phyloP scores from a whole-genome alignment of 768 basidiomycete genomes.

The Hypholoma fasciculare region DNA sequence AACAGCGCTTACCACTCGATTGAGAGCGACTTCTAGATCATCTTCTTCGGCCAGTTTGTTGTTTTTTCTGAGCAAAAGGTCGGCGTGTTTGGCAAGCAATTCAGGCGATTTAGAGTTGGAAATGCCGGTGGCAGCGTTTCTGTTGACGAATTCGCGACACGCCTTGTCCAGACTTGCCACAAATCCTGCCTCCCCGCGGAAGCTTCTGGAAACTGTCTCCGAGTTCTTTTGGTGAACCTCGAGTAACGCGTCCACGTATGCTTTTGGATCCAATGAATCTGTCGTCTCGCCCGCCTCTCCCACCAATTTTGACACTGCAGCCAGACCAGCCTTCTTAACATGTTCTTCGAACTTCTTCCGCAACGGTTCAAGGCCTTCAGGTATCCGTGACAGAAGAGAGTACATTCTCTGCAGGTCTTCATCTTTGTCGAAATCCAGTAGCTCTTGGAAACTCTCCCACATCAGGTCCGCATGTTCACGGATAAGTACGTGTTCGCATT shows the following conservation, averaged over 20 bases:
- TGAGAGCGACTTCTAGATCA: constrained; percentile 85
- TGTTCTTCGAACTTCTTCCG: constrained; percentile 93
- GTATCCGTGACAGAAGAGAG: constrained; percentile 85
- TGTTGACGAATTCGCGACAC: constrained; percentile 93
- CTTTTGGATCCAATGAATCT: constrained; percentile 83
- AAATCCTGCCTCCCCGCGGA: constrained; percentile 91
- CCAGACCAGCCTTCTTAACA: constrained; percentile 87
- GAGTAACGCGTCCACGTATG: constrained; percentile 90
- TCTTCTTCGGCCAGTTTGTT: constrained; percentile 95
- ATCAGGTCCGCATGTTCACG: constrained; percentile 80
- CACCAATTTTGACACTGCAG: constrained; percentile 76
- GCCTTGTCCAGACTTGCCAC: constrained; percentile 93
- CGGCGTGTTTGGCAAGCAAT: constrained; percentile 88
- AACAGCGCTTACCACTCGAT: constrained; percentile 71
- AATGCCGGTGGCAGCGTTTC: constrained; percentile 86
- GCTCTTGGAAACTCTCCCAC: constrained; percentile 90
- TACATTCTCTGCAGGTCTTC: constrained; percentile 97
- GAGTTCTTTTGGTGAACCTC: constrained; percentile 92
- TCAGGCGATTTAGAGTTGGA: constrained; percentile 90
- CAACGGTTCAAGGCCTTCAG: constrained; percentile 87
- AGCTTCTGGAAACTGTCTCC: constrained; percentile 85
- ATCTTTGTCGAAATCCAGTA: constrained; percentile 92
- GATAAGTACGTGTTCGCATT: constrained; percentile 93
- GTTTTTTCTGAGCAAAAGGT: constrained; percentile 86
- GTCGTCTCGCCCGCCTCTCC: constrained; percentile 52